Conservation (phyloP, 257 asterid species). For the Nicotiana benthamiana region DNA sequence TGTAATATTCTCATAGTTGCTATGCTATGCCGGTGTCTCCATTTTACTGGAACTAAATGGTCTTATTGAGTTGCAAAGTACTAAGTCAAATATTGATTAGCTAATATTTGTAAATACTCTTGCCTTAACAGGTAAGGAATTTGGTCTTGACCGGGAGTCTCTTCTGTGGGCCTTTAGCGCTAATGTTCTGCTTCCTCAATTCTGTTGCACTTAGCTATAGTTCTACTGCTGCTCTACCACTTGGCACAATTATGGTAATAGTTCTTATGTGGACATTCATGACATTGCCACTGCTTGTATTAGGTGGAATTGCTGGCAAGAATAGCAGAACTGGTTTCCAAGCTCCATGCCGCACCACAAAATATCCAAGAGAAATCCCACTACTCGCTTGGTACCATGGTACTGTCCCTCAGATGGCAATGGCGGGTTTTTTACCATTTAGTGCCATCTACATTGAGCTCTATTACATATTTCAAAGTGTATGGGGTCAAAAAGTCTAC, state of each 20-base stretch:
- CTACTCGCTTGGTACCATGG: conserved; percentile 18
- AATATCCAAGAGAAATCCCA: conserved; percentile 24
- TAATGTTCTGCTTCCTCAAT: conserved; percentile 23
- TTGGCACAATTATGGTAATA: conserved; percentile 7
- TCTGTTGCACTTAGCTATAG: conserved; percentile 18
- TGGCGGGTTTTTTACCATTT: conserved; percentile 23
- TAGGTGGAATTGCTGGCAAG: conserved; percentile 24
- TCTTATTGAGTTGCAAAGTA: background rate
- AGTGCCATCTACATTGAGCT: conserved; percentile 17
- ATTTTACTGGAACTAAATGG: too few species aligned
- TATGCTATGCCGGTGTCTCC: background rate
- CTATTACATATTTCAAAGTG: conserved; percentile 17
- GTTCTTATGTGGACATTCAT: conserved; percentile 15
- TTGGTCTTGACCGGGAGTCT: conserved; percentile 18
- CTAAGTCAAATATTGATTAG: too few species aligned
- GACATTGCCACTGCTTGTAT: conserved; percentile 12
- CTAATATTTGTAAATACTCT: background rate
- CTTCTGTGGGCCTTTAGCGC: conserved; percentile 17
- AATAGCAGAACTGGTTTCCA: conserved; percentile 15
- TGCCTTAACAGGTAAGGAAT: conserved; percentile 17
- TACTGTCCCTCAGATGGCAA: conserved; percentile 20
- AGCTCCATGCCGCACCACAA: conserved; percentile 25
- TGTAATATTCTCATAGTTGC: background rate
- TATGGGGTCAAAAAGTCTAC: conserved; percentile 27
- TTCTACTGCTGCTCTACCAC: conserved; percentile 20